Percentiles rank a stretch among this genome's conserved stretches.
Evolutionary conservation across 73 alveolate species (phyloP).

Genomic region (Tetrahymena borealis): DNA sequence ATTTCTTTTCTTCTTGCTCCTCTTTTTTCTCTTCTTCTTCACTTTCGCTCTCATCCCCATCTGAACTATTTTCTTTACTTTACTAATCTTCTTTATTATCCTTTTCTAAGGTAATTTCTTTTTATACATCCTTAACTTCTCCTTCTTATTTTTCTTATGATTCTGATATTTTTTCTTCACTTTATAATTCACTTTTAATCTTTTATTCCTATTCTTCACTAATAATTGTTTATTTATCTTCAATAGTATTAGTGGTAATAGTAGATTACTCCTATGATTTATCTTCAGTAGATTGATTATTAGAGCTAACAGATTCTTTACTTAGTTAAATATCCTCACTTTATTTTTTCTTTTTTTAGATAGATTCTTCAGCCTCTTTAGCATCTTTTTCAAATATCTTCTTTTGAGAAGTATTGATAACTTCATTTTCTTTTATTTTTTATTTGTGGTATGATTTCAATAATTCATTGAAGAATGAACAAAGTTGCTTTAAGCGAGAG

Average conservation of each 20-base stretch:
- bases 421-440: neutral
- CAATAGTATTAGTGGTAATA: neutral
- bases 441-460: neutral
- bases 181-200: neutral
- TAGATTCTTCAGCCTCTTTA: neutral
- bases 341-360: neutral
- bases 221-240: neutral
- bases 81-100: neutral
- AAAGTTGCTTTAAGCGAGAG: neutral
- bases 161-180: neutral
- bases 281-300: neutral
- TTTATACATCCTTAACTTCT: neutral
- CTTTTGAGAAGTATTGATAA: neutral
- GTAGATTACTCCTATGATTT: neutral
- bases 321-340: neutral
- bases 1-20: neutral
- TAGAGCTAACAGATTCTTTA: neutral
- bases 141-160: neutral
- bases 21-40: neutral
- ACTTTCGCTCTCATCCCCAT: neutral
- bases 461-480: neutral
- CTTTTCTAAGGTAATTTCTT: neutral
- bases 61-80: neutral
- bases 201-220: neutral
- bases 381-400: neutral